Evolutionary conservation across 345 rosid species (phyloP), one percentile per base, ranked within the genome.

Genomic region (Rhizophora mangle): DNA sequence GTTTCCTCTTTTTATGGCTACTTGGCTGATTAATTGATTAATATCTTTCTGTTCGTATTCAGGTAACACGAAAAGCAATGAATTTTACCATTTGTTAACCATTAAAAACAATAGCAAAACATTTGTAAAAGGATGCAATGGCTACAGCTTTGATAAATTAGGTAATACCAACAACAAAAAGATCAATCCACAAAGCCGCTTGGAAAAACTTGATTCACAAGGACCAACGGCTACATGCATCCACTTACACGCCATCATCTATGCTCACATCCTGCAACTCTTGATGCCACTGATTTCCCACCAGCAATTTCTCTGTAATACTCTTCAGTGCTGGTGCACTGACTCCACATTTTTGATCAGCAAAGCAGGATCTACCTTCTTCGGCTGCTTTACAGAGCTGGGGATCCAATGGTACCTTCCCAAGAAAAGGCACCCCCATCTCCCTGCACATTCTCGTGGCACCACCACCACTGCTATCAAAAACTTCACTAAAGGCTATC

Each of bases 401-500:
- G 51, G 90, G 98, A 81, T 94, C 98, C 80, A 94, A 70, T 0
- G 96, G 97, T 36, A 94, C 92, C 80, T 86, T 94, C 15, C 98
- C 97, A 3, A 91, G 90, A 79, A 94, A 94, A 3, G 88, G 88
- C 18, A 94, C 86, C 24, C 78, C 88, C 98, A 92, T 89, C 68
- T 94, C 97, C 27, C 20, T 39, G 72, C 97, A 94, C 99, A 94
- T 94, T 69, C 71, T 82, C 15, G 78, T 79, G 0, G 96, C 97
- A 60, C 97, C 99, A 0, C 97, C 99, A 1, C 84, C 84, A 1
- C 97, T 91, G 71, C 93, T 82, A 68, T 94, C 98, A 69, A 94
- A 94, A 49, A 94, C 90, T 75, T 94, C 95, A 53, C 84, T 82
- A 60, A 69, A 72, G 22, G 86, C 95, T 30, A 89, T 51, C 58